A percentile compares a stretch with the other conserved stretches of the same genome.
Conservation (phyloP, 2,329 filamentous ascomycete genomes). For the Penicillium oxalicum region DNA sequence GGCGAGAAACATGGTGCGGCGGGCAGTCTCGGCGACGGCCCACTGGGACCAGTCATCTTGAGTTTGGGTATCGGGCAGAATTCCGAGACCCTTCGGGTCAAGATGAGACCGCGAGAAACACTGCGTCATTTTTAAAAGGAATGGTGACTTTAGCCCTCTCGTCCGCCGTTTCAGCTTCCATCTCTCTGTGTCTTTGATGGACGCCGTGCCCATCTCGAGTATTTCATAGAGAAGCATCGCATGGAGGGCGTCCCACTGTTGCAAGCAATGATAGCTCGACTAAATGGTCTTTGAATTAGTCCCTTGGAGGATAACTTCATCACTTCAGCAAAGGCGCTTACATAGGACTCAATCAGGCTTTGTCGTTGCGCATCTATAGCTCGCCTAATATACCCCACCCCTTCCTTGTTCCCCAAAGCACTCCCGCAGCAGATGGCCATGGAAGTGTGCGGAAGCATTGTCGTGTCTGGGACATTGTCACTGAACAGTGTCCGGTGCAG, state of each 20-base stretch:
- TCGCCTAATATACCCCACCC: conserved; percentile 10
- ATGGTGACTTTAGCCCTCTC: conserved; percentile 14
- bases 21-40: conserved; percentile 15
- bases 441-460: conserved; percentile 14
- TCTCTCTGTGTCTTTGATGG: conserved; percentile 1
- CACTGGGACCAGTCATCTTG: conserved; percentile 1
- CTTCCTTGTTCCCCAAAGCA: conserved; percentile 11
- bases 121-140: conserved; percentile 17
- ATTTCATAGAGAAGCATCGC: conserved; percentile 22
- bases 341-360: conserved; percentile 15
- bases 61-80: background rate
- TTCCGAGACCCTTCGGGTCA: background rate
- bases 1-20: conserved; percentile 19
- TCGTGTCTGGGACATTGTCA: conserved; percentile 16
- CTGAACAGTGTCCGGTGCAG: conserved; percentile 16
- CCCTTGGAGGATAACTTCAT: too few relatives aligned
- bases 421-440: conserved; percentile 20
- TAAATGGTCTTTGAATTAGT: too few relatives aligned
- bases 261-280: conserved; percentile 11
- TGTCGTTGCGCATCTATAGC: conserved; percentile 18
- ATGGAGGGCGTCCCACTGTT: conserved; percentile 17
- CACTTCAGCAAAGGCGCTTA: too few relatives aligned
- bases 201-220: conserved; percentile 11
- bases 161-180: conserved; percentile 15
- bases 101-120: conserved; percentile 10